phyloP scores from a whole-genome alignment of 2,329 filamentous ascomycete genomes.

The Echinosphaeria canescens region DNA sequence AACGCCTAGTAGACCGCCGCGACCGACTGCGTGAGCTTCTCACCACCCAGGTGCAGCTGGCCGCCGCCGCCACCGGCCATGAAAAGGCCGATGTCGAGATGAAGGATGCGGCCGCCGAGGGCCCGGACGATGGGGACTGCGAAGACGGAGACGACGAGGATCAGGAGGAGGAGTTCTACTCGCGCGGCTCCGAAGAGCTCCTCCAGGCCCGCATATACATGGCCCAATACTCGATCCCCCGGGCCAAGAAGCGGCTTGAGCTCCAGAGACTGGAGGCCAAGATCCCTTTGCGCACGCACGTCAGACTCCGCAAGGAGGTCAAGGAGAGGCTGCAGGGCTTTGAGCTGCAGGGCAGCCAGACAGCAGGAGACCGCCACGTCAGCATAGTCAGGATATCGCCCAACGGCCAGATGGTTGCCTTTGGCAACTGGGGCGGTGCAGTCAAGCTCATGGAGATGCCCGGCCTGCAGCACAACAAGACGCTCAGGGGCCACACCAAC shows the following conservation, averaged over 20 bases:
- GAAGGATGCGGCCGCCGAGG: slow-evolving; percentile 23
- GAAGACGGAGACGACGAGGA: slow-evolving; percentile 44
- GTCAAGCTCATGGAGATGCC: slow-evolving; percentile 75
- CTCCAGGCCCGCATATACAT: slow-evolving; percentile 60
- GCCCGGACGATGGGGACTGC: slow-evolving; percentile 6
- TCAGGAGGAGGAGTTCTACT: slow-evolving; percentile 89
- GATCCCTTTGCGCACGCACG: slow-evolving; percentile 73
- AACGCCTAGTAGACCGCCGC: slow-evolving; percentile 66
- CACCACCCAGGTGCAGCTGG: slow-evolving; percentile 46
- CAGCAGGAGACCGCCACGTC: slow-evolving; percentile 73
- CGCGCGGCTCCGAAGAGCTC: slow-evolving; percentile 53
- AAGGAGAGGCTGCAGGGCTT: slow-evolving; percentile 68
- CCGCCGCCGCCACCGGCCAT: slow-evolving; percentile 14
- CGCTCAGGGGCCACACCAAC: slow-evolving; percentile 66
- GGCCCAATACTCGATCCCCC: slow-evolving; percentile 62
- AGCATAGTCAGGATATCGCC: slow-evolving; percentile 86
- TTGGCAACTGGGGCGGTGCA: slow-evolving; percentile 82
- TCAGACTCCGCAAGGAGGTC: slow-evolving; percentile 76
- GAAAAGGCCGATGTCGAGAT: slow-evolving; percentile 36
- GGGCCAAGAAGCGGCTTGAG: slow-evolving; percentile 54
- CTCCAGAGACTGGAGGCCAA: slow-evolving; percentile 63
- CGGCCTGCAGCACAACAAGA: slow-evolving; percentile 54
- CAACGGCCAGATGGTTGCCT: slow-evolving; percentile 61
- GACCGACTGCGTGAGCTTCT: slow-evolving; percentile 71
- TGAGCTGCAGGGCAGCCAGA: slow-evolving; percentile 85